Base-by-base conservation (phyloP, 2,329 filamentous ascomycete species). In the Colletotrichum horii region DNA sequence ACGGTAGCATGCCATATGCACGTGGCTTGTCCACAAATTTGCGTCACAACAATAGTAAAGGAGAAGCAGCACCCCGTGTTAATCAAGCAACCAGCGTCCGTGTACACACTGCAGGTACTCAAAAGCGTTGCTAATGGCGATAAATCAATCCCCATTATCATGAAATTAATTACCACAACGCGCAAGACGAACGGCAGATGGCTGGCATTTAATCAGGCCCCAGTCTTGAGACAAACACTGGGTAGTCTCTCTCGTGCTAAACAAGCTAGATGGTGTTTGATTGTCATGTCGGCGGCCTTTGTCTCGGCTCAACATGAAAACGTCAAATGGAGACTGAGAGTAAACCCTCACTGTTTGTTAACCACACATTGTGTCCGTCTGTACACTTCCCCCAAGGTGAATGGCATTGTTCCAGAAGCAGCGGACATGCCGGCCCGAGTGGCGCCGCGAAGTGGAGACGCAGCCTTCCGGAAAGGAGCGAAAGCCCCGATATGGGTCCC, bases 371-470 rank as follows among this genome's bases (percentile, higher is more conserved):
- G 38, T 19, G 19, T 43, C 19, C 36, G 19, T 43, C 0, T 22
- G 26, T n/a, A n/a, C 16, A 60, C 16, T 60, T n/a, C 26, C 16
- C 30, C 9, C 8, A 24, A 30, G 26, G 30, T 58, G n/a, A 36
- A 34, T 66, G 15, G 68, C 60, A 56, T 28, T 43, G 38, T 75
- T 72, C 30, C 32, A 56, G 66, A 64, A 75, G 38, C 16, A 43
- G 38, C 69, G 52, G 55, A 64, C 19, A 36, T 19, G 70, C 70
- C 73, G 73, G 43, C n/a, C 73, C 62, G 43, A 64, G 28, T 64
- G 34, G 55, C 55, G 62, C 24, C 55, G 72, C n/a, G 8, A n/a
- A 24, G 24, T 28, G 43, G 60, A 62, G 30, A 14, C 62, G 32
- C 22, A 19, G 24, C 43, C 32, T 26, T 43, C 64, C 73, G 70